These are phyloP conservation scores for Kwoniella mangroviensis DNA, from an alignment of 768 basidiomycete species.

Conservation along the genomic window DNA sequence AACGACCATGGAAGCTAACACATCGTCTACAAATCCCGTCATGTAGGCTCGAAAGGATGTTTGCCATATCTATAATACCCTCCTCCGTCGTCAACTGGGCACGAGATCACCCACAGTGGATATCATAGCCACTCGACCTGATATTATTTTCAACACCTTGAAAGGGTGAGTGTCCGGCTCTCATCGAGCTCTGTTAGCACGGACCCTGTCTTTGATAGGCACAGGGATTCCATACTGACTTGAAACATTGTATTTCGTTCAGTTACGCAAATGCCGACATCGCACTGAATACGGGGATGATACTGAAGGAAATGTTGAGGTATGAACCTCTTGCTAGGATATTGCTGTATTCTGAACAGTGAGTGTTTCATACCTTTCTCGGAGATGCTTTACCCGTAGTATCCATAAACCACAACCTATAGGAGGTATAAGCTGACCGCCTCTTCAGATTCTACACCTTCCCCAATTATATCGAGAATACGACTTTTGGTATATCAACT, in stretches of 20 bases:
- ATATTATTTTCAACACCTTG: conserved; percentile 79
- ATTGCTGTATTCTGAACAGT: conserved; percentile 91
- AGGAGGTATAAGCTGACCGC: neutral
- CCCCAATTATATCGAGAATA: conserved; percentile 94
- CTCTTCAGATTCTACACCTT: conserved; percentile 85
- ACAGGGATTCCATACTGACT: neutral
- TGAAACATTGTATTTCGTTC: neutral
- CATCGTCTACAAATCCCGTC: neutral
- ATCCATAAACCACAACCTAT: neutral
- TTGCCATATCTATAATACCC: conserved; percentile 61
- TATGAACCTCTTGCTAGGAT: conserved; percentile 90
- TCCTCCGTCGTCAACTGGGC: conserved; percentile 80
- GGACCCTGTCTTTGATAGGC: neutral
- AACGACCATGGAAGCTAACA: neutral
- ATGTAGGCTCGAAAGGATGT: conserved; percentile 61
- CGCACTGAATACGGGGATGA: conserved; percentile 96
- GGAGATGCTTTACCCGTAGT: neutral
- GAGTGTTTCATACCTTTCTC: conserved; percentile 55
- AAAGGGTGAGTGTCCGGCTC: conserved; percentile 62
- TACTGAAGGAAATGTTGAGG: conserved; percentile 92
- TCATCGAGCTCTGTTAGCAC: neutral
- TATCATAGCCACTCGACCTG: conserved; percentile 74
- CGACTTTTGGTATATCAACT: conserved; percentile 96
- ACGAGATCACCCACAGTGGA: conserved; percentile 95
- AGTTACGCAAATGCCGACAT: conserved; percentile 94